Conservation (phyloP, 495 filamentous ascomycete genomes). For the Penicillium manginii region DNA sequence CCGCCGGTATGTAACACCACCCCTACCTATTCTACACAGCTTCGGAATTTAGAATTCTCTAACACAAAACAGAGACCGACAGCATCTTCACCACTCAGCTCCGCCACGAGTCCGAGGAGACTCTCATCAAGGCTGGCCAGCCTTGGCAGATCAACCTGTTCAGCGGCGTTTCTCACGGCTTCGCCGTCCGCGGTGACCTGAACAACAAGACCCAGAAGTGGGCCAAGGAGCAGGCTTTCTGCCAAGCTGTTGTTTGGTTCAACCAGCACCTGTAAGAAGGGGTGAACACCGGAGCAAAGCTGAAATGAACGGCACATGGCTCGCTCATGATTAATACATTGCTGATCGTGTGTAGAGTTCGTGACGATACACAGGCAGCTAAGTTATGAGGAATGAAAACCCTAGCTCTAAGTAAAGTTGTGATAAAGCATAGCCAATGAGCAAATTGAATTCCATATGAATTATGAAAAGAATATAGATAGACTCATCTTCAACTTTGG, state of each 20-base stretch:
- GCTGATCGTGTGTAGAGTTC: conserved; percentile 7
- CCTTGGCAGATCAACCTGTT: conserved; percentile 84
- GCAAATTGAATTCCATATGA: too few species aligned
- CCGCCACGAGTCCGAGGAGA: conserved; percentile 65
- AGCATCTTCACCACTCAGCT: conserved; percentile 75
- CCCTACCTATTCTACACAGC: neutral
- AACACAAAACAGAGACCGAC: conserved; percentile 65
- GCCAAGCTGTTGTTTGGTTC: conserved; percentile 82
- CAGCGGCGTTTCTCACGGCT: conserved; percentile 78
- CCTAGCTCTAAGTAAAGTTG: too few species aligned
- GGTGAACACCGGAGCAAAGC: neutral
- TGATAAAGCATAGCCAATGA: too few species aligned
- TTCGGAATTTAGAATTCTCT: neutral
- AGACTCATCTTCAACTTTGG: too few species aligned
- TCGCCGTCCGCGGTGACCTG: conserved; percentile 71
- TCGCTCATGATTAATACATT: neutral
- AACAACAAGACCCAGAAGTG: conserved; percentile 65
- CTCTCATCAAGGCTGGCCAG: conserved; percentile 60
- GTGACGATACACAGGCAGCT: conserved; percentile 3
- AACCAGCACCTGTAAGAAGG: conserved; percentile 55
- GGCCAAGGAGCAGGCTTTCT: conserved; percentile 85
- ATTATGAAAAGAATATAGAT: too few species aligned
- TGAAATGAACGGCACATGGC: neutral
- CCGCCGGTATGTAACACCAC: conserved; percentile 59
- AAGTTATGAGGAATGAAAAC: conserved; percentile 20